phyloP scores from a whole-genome alignment of 345 rosid species.

The Eucalyptus viminalis region DNA sequence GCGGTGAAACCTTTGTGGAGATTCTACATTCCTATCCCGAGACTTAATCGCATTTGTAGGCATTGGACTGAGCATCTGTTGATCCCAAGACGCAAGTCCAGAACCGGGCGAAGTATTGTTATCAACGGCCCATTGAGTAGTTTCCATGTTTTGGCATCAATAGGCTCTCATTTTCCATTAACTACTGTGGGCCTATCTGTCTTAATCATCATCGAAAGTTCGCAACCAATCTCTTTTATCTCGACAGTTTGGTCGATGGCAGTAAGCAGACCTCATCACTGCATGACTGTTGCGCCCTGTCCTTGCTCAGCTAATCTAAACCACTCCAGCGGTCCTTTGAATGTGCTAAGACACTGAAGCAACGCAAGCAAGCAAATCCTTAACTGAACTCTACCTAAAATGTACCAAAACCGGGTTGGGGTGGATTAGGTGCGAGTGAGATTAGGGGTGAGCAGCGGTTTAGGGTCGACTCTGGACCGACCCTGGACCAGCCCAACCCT shows the following conservation, averaged over 20 bases:
- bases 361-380: neutral
- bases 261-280: neutral
- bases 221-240: neutral
- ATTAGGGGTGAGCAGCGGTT: too few species aligned
- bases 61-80: slow-evolving; percentile 77
- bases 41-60: slow-evolving; percentile 15
- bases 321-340: neutral
- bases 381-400: neutral
- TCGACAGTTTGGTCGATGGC: neutral
- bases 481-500: too few species aligned
- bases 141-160: neutral
- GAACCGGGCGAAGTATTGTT: slow-evolving; percentile 27
- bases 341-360: neutral
- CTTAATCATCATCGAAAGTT: neutral
- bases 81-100: slow-evolving; percentile 52
- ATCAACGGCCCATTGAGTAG: neutral
- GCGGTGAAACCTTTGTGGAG: neutral
- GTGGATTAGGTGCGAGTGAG: neutral
- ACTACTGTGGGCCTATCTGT: neutral
- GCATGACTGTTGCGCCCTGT: neutral
- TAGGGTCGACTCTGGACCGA: too few species aligned
- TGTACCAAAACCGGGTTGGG: neutral
- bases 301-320: neutral
- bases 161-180: neutral
- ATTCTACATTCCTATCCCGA: neutral